Base-by-base conservation (phyloP, 1,139 yeast genomes). In the Diutina ranongensis region DNA sequence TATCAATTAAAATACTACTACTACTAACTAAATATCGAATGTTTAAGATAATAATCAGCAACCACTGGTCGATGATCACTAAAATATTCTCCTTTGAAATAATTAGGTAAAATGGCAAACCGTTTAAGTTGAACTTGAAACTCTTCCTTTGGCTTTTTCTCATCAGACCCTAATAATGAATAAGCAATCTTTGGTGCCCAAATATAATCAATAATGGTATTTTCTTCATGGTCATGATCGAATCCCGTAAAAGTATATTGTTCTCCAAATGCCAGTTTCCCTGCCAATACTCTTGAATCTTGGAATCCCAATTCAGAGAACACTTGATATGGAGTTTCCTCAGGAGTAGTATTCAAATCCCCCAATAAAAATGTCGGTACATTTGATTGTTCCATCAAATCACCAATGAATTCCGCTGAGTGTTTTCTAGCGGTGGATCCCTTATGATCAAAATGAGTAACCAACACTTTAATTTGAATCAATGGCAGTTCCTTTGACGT, bases 371-470 rank as follows among this genome's bases (percentile, higher is more conserved):
- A 57, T 1, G 67, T 64, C 1, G 68, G 67, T 32, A 20, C 42
- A 2, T 13, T 13, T 13, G 42, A n/a, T 3, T n/a, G 28, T 10
- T 13, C 25, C 33, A 38, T 38, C 9, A 38, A 5, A 10, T 38
- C 42, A 2, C 32, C 42, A 8, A 38, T 38, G 10, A 22, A 16
- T 12, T 15, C n/a, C 12, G 42, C 42, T 9, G 42, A 27, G 15
- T 51, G 48, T 4, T 50, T 40, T 13, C 55, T 42, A 3, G 83
- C 79, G 4, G 50, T 51, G 2, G 52, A 61, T 1, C 83, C 83
- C 40, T 61, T 57, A 51, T 77, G 80, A 54, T 78, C 83, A 55
- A 76, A 68, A 57, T 78, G 83, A 10, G 83, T 78, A 55, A 74
- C 74, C 59, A 72, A 73, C 21, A 75, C 67, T 49, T 75, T 75